Evolutionary conservation across 192 early-diverging fungal genomes (phyloP).

Genomic region (Borealophlyctis nickersoniae): DNA sequence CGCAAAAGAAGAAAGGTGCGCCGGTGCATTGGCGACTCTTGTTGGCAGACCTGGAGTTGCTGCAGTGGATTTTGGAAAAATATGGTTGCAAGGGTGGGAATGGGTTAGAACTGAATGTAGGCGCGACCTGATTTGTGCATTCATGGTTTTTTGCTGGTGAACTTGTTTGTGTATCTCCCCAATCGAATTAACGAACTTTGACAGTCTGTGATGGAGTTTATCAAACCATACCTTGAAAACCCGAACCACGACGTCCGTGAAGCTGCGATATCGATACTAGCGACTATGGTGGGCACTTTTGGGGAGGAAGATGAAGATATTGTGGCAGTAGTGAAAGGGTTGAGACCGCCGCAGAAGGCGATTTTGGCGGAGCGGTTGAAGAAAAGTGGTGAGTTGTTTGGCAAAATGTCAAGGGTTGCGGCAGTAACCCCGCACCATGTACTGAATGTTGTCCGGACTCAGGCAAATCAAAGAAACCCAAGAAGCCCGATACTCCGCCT

Average conservation of each 20-base stretch:
- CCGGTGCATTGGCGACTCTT: slow-evolving; percentile 48
- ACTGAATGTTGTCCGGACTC: no score
- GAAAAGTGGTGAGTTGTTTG: no score
- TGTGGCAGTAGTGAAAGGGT: slow-evolving; percentile 2
- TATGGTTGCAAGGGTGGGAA: slow-evolving; percentile 38
- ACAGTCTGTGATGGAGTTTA: slow-evolving; percentile 54
- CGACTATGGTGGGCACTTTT: slow-evolving; percentile 31
- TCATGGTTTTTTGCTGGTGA: slow-evolving; percentile 10
- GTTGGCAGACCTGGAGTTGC: slow-evolving; percentile 52
- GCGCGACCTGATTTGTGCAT: neutral
- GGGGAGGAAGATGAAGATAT: slow-evolving; percentile 15
- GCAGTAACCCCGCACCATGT: no score
- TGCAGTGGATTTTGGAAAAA: slow-evolving; percentile 43
- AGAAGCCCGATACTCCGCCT: no score
- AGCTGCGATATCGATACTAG: slow-evolving; percentile 51
- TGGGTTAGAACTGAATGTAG: neutral
- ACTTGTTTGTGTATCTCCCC: neutral
- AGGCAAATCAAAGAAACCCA: no score
- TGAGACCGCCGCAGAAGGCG: slow-evolving; percentile 16
- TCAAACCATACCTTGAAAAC: slow-evolving; percentile 54
- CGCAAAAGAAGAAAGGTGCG: slow-evolving; percentile 23
- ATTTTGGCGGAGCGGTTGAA: no score
- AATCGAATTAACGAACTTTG: slow-evolving; percentile 26
- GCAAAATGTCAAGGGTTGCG: no score
- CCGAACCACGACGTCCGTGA: slow-evolving; percentile 61